A percentile compares a stretch with the other conserved stretches of the same genome.
Conservation (phyloP, 1,139 yeast genomes). For the Geotrichum histeridarum region DNA sequence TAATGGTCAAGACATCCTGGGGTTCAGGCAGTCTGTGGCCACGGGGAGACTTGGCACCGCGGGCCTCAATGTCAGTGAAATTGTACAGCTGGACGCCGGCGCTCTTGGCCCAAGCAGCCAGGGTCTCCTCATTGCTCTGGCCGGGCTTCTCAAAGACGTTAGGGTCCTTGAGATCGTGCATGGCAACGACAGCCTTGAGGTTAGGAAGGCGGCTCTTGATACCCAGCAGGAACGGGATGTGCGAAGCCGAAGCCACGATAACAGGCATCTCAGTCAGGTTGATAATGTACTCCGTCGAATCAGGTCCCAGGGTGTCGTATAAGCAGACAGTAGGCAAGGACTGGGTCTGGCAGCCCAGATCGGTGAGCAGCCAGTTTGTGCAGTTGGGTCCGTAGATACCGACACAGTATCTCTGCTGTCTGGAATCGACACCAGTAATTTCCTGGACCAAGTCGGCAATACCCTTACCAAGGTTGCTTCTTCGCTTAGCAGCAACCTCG, state of each 20-base stretch:
- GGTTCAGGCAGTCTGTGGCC: constrained; percentile 50
- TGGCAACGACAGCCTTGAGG: constrained; percentile 43
- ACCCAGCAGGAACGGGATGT: constrained; percentile 43
- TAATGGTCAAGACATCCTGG: constrained; percentile 56
- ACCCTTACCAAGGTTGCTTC: constrained; percentile 59
- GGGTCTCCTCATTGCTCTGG: constrained; percentile 31
- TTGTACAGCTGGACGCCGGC: constrained; percentile 43
- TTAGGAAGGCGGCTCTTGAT: constrained; percentile 39
- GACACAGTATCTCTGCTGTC: constrained; percentile 43
- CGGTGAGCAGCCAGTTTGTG: constrained; percentile 58
- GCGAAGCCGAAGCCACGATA: constrained; percentile 47
- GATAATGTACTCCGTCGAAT: constrained; percentile 54
- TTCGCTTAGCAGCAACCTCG: constrained; percentile 41
- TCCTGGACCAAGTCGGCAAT: constrained; percentile 43
- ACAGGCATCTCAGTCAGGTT: constrained; percentile 54
- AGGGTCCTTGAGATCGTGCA: constrained; percentile 11
- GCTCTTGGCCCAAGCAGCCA: constrained; percentile 36
- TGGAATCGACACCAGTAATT: constrained; percentile 19
- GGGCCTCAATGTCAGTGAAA: constrained; percentile 48
- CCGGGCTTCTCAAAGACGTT: constrained; percentile 21
- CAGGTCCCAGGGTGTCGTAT: constrained; percentile 61
- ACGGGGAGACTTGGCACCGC: constrained; percentile 50
- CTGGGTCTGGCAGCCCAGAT: constrained; percentile 52
- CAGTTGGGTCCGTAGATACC: constrained; percentile 53
- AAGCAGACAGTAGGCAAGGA: constrained; percentile 54